These are phyloP conservation scores for Lentinus polychrous DNA, from an alignment of 1,284 basidiomycete species.

Conservation along the genomic window DNA sequence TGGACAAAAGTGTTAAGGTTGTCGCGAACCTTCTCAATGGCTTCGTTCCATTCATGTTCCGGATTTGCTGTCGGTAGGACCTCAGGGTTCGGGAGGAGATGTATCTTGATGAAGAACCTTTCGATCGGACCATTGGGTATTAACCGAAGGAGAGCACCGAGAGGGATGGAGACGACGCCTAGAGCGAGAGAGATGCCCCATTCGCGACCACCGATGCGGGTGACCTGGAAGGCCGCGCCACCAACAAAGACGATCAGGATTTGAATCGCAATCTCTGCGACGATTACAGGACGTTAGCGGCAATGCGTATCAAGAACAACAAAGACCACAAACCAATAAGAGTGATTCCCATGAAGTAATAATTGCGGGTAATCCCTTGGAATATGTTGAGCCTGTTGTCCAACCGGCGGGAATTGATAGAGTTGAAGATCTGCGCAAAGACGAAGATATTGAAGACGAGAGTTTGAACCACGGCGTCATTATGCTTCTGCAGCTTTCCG, in stretches of 20 bases:
- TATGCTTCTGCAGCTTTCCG: constrained; percentile 26
- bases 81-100: constrained; percentile 64
- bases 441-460: constrained; percentile 97
- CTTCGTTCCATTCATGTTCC: constrained; percentile 67
- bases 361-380: constrained; percentile 75
- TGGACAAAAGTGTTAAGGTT: constrained; percentile 78
- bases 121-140: constrained; percentile 83
- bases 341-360: constrained; percentile 86
- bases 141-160: constrained; percentile 78
- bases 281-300: constrained; percentile 2
- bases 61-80: constrained; percentile 59
- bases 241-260: constrained; percentile 89
- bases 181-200: constrained; percentile 93
- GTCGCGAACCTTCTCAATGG: constrained; percentile 75
- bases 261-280: constrained; percentile 79
- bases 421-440: constrained; percentile 95
- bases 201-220: constrained; percentile 68
- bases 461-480: constrained; percentile 64
- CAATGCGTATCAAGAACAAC: constrained; percentile 3
- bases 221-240: constrained; percentile 90
- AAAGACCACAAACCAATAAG: constrained; percentile 53
- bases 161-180: constrained; percentile 81
- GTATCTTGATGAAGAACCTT: constrained; percentile 56
- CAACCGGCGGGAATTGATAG: constrained; percentile 85
- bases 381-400: constrained; percentile 88